These are phyloP conservation scores for Candida patagonica DNA, from an alignment of 805 yeast species.

Conservation along the genomic window DNA sequence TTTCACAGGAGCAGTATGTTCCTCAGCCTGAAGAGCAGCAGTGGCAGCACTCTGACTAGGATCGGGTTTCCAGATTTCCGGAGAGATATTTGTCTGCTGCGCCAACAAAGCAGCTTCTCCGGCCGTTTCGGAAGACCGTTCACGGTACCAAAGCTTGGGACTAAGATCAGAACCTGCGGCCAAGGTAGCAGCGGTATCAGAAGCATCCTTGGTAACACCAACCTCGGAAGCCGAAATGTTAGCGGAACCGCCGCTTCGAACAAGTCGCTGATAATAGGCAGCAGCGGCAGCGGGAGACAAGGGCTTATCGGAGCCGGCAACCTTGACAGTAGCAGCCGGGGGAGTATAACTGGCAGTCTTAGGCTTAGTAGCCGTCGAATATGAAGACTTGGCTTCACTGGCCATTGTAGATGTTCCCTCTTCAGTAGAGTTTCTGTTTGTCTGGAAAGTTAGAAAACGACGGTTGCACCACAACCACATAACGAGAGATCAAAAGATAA, in stretches of 20 bases:
- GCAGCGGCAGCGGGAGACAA: slow-evolving; percentile 23
- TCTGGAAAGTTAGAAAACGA: no score
- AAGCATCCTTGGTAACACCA: slow-evolving; percentile 26
- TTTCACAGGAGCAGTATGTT: slow-evolving; percentile 9
- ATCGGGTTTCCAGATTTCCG: slow-evolving; percentile 30
- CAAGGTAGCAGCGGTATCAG: slow-evolving; percentile 26
- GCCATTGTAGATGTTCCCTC: no score
- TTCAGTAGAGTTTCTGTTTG: no score
- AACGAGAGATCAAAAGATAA: no score
- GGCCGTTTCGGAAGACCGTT: slow-evolving; percentile 18
- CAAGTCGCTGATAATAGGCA: slow-evolving; percentile 28
- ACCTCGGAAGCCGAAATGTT: slow-evolving; percentile 30
- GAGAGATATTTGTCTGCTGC: slow-evolving; percentile 22
- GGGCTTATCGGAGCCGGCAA: slow-evolving; percentile 4
- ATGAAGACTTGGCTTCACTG: no score
- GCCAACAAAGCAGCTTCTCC: slow-evolving; percentile 32
- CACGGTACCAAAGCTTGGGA: slow-evolving; percentile 29
- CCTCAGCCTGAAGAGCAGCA: slow-evolving; percentile 39
- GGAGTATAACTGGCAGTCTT: not conserved
- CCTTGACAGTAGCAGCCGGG: slow-evolving; percentile 1
- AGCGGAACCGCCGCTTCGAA: slow-evolving; percentile 26
- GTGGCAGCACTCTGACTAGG: slow-evolving; percentile 44
- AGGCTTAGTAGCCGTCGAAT: no score
- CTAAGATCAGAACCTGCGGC: slow-evolving; percentile 26
- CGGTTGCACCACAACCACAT: no score